phyloP scores from a whole-genome alignment of 1,284 basidiomycete species.

The Heterobasidion occidentale region DNA sequence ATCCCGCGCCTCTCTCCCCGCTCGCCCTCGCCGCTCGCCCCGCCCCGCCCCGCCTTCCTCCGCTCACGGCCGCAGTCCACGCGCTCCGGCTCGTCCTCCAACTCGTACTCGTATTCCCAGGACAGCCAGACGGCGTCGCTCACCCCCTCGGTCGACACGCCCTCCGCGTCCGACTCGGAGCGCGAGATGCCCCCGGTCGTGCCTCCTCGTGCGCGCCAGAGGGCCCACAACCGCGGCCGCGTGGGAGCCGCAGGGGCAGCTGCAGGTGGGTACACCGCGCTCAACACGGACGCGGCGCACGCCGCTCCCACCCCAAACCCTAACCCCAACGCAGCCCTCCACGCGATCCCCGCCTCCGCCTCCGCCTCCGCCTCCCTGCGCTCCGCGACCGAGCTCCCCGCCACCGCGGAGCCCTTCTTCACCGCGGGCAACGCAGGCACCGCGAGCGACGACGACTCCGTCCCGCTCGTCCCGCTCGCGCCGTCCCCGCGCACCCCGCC shows the following conservation, averaged over 20 bases:
- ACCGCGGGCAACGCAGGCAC: neutral
- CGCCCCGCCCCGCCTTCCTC: constrained; percentile 22
- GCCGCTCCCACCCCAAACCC: neutral
- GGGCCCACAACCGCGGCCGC: constrained; percentile 13
- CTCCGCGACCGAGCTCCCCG: neutral
- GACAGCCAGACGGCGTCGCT: too few species aligned
- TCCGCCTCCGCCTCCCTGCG: constrained; percentile 7
- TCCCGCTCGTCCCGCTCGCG: neutral
- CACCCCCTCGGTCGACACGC: too few species aligned
- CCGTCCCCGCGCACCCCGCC: neutral
- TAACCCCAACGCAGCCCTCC: neutral
- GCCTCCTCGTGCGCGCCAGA: constrained; percentile 14
- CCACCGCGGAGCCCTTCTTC: constrained; percentile 1
- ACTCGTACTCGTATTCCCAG: too few species aligned
- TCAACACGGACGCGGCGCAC: neutral
- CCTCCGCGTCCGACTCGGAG: constrained; percentile 6
- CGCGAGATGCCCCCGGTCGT: constrained; percentile 7
- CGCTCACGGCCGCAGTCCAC: constrained; percentile 1
- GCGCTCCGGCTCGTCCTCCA: constrained; percentile 15
- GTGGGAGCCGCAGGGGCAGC: constrained; percentile 6
- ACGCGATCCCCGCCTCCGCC: constrained; percentile 2
- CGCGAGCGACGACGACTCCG: constrained; percentile 1
- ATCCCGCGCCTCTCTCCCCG: neutral
- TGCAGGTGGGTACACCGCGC: constrained; percentile 11
- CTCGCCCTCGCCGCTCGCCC: constrained; percentile 13